Percentiles rank a stretch among this genome's conserved stretches.
These are phyloP conservation scores for Botrytis galanthina DNA, from an alignment of 2,329 filamentous ascomycete genomes.

Conservation along the genomic window DNA sequence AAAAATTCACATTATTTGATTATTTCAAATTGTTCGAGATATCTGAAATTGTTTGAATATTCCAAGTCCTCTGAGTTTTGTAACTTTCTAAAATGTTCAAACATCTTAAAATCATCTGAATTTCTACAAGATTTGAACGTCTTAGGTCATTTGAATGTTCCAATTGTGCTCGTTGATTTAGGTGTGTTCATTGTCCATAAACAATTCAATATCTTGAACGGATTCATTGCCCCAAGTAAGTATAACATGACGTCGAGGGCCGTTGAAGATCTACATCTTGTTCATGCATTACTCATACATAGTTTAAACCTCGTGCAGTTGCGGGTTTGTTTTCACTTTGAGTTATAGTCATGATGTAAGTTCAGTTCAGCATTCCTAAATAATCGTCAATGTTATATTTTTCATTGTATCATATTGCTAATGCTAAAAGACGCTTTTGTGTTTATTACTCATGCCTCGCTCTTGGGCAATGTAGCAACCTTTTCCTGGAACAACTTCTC, in stretches of 20 bases:
- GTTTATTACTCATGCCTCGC: constrained; percentile 14
- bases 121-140: not conserved
- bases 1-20: not conserved
- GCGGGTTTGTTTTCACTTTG: not conserved
- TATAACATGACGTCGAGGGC: not conserved
- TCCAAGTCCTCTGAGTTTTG: not conserved
- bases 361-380: not conserved
- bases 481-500: constrained; percentile 83
- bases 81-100: not conserved
- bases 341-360: not conserved
- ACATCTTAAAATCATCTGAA: not conserved
- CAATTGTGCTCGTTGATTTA: not conserved
- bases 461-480: constrained; percentile 63
- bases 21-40: not conserved
- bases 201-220: not conserved
- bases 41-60: not conserved
- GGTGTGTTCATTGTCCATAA: not conserved
- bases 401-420: not conserved
- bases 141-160: not conserved
- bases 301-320: not conserved
- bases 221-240: not conserved
- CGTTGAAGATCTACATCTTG: not conserved
- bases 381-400: not conserved
- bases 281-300: not conserved
- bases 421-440: constrained; percentile 1